A percentile compares a stretch with the other conserved stretches of the same genome.
These are phyloP conservation scores for Asterophora parasitica DNA, from an alignment of 768 basidiomycete genomes.

Conservation along the genomic window DNA sequence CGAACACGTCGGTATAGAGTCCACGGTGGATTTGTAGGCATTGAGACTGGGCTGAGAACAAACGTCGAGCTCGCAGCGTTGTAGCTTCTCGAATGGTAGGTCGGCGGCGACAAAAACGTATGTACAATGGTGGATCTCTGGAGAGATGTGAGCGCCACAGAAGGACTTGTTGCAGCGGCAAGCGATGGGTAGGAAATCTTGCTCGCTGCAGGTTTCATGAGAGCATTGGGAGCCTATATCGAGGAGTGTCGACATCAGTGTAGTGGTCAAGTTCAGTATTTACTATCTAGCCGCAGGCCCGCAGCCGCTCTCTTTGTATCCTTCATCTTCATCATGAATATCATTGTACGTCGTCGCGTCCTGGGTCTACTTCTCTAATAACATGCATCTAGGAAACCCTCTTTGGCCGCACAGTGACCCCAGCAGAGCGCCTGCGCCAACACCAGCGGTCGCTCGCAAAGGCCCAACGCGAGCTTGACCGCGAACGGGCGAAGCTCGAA, in stretches of 20 bases:
- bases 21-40: slow-evolving; percentile 27
- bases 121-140: slow-evolving; percentile 57
- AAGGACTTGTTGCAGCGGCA: slow-evolving; percentile 58
- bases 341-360: slow-evolving; percentile 50
- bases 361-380: slow-evolving; percentile 4
- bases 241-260: slow-evolving; percentile 26
- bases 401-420: slow-evolving; percentile 91
- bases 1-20: slow-evolving; percentile 37
- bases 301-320: slow-evolving; percentile 13
- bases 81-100: slow-evolving; percentile 26
- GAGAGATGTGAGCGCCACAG: slow-evolving; percentile 59
- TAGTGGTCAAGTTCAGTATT: slow-evolving; percentile 13
- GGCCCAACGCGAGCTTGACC: slow-evolving; percentile 96
- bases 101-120: slow-evolving; percentile 6
- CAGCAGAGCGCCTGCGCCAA: slow-evolving; percentile 93
- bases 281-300: neutral
- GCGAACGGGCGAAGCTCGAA: slow-evolving; percentile 91
- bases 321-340: slow-evolving; percentile 54
- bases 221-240: slow-evolving; percentile 65
- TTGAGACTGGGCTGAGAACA: slow-evolving; percentile 57
- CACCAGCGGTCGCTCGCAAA: slow-evolving; percentile 95
- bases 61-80: slow-evolving; percentile 43
- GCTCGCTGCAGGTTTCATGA: slow-evolving; percentile 47
- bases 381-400: slow-evolving; percentile 70
- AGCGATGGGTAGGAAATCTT: slow-evolving; percentile 75